These are phyloP conservation scores for Thraustochytrium striatum DNA, from an alignment of 352 stramenopile species.

Conservation along the genomic window DNA sequence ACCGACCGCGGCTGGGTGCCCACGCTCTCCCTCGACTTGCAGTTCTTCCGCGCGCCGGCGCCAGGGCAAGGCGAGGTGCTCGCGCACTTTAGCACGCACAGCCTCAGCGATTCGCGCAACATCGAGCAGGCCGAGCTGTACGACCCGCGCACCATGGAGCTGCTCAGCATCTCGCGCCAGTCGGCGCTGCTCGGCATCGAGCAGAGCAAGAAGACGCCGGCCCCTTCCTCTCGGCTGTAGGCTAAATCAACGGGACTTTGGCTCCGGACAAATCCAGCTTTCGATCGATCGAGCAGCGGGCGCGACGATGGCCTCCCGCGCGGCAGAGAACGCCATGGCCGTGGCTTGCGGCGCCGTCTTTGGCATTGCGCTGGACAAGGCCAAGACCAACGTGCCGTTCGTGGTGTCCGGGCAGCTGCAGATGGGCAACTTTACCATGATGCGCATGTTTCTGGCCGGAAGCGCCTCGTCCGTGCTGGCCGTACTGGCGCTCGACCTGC, in stretches of 20 bases:
- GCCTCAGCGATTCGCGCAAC: too few relatives aligned
- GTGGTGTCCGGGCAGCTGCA: conserved; percentile 36
- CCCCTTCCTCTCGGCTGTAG: too few relatives aligned
- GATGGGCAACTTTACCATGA: conserved; percentile 39
- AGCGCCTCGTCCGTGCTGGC: background rate
- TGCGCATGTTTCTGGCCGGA: conserved; percentile 40
- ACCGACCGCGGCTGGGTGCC: background rate
- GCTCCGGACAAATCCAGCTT: too few relatives aligned
- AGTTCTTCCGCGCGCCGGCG: conserved; percentile 12
- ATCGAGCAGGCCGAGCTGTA: too few relatives aligned
- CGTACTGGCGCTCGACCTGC: conserved; percentile 4
- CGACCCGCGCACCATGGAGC: too few relatives aligned
- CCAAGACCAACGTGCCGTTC: conserved; percentile 17
- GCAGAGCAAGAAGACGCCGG: background rate
- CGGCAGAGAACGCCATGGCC: background rate
- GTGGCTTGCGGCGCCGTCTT: conserved; percentile 10
- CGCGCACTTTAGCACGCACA: too few relatives aligned
- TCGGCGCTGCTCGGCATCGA: background rate
- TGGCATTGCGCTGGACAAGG: conserved; percentile 34
- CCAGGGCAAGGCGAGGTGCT: too few relatives aligned
- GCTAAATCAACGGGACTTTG: too few relatives aligned
- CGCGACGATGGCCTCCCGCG: background rate
- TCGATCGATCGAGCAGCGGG: too few relatives aligned
- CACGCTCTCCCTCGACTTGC: background rate
- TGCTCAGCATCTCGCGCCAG: background rate